Evolutionary conservation across 352 stramenopile species (phyloP).

Genomic region (Peronosclerospora sorghi): DNA sequence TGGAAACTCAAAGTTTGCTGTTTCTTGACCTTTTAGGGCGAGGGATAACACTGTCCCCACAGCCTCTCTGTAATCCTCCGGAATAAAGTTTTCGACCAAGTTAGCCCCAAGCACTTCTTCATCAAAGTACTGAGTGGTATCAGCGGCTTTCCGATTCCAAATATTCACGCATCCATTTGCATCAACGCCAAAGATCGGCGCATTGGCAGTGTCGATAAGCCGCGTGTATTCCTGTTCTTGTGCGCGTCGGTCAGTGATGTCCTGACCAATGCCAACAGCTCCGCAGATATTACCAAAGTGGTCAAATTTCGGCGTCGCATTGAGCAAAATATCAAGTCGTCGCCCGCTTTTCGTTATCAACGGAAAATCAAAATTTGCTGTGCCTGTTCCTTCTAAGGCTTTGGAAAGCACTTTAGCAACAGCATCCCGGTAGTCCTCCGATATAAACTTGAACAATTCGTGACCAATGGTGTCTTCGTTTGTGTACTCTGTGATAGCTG

Average conservation of each 20-base stretch:
- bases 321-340: conserved; percentile 45
- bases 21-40: conserved; percentile 44
- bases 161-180: conserved; percentile 57
- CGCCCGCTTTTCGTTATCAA: conserved; percentile 50
- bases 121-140: conserved; percentile 68
- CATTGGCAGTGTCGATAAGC: conserved; percentile 82
- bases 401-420: conserved; percentile 51
- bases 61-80: conserved; percentile 36
- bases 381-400: conserved; percentile 35
- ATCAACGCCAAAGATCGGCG: conserved; percentile 76
- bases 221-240: conserved; percentile 73
- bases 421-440: conserved; percentile 39
- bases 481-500: conserved; percentile 70
- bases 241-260: conserved; percentile 49
- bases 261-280: conserved; percentile 57
- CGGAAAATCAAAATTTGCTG: conserved; percentile 69
- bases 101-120: conserved; percentile 56
- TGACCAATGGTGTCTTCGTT: conserved; percentile 75
- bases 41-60: conserved; percentile 43
- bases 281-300: conserved; percentile 48
- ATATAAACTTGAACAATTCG: conserved; percentile 52
- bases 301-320: conserved; percentile 44
- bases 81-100: conserved; percentile 71
- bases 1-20: conserved; percentile 52
- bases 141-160: conserved; percentile 70